Evolutionary conservation across 331 rosid species (phyloP).

Genomic region (Acacia pycnantha): DNA sequence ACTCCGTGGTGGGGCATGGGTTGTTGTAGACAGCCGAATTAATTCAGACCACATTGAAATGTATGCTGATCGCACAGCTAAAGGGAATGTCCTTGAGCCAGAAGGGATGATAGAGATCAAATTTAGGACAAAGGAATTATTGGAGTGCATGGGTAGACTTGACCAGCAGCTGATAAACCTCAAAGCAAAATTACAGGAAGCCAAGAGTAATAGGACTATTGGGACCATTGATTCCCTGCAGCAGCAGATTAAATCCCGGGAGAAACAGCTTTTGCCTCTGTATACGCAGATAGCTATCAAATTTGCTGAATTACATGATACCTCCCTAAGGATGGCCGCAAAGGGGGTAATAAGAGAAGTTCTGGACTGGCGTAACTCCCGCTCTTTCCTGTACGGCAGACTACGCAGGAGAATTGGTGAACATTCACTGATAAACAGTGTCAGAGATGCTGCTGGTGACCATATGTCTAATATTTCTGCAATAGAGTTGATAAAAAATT

Average conservation of each 20-base stretch:
- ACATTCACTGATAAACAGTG: constrained; percentile 68
- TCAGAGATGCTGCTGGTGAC: constrained; percentile 83
- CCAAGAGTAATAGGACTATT: constrained; percentile 49
- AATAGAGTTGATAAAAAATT: constrained; percentile 56
- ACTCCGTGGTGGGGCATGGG: constrained; percentile 99
- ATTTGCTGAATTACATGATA: constrained; percentile 94
- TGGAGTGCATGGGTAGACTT: constrained; percentile 95
- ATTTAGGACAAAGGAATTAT: constrained; percentile 84
- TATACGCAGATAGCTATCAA: constrained; percentile 94
- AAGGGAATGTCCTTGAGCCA: constrained; percentile 97
- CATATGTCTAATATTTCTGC: constrained; percentile 70
- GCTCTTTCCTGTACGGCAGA: constrained; percentile 78
- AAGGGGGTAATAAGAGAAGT: constrained; percentile 91
- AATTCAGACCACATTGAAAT: constrained; percentile 94
- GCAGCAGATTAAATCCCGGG: constrained; percentile 85
- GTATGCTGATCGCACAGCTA: constrained; percentile 93
- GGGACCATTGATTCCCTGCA: constrained; percentile 62
- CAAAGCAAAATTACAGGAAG: constrained; percentile 79
- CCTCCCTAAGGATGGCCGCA: constrained; percentile 96
- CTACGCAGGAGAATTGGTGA: constrained; percentile 81
- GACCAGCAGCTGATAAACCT: constrained; percentile 75
- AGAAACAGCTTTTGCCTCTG: constrained; percentile 85
- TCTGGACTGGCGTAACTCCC: constrained; percentile 81
- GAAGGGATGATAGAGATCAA: constrained; percentile 99
- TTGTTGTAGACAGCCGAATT: constrained; percentile 89